Evolutionary conservation across 768 basidiomycete species (phyloP), one percentile per base, ranked within the genome.

Genomic region (Phlegmacium glaucopus): DNA sequence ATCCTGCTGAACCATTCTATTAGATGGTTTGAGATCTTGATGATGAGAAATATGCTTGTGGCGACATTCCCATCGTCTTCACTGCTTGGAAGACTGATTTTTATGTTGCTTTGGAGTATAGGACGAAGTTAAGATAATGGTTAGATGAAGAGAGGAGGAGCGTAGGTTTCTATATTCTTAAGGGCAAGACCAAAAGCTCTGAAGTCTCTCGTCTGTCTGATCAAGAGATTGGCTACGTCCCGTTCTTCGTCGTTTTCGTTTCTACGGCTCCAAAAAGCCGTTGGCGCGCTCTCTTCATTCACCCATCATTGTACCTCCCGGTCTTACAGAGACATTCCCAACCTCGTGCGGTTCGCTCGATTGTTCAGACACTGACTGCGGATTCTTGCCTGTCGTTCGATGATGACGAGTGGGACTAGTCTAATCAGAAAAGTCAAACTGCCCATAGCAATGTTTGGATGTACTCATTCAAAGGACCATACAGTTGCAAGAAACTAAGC

Each of bases 31-130:
- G 50, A 58, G 3, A 29, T 63, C 5, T 50, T 59, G 9, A 22
- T 65, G 25, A 51, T 64, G 18, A 54, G 63, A 2, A 61, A 61
- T 27, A 65, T 62, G 59, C 62, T 9, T 58, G 61, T 16, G 59
- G 27, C 4, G 61, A 67, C 39, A 55, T 65, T 32, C 59, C 62
- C 4, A 29, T 64, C 12, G 36, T 62, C 28, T 1, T 58, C 16
- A 54, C 55, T 4, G 35, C 45, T 16, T 64, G 62, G 64, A 32
- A 28, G 9, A 39, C 47, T 4, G 49, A 54, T 27, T 52, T 58
- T n/a, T 52, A 57, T 13, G 30, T 16, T 10, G 59, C 60, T 11
- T 38, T 60, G 15, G 54, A 58, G 22, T 62, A 64, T 38, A 63
- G 65, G 61, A 58, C 46, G 7, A 57, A 45, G 17, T 47, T 62